Base-by-base conservation (phyloP, 73 alveolate genomes). In the Durusdinium trenchii region DNA sequence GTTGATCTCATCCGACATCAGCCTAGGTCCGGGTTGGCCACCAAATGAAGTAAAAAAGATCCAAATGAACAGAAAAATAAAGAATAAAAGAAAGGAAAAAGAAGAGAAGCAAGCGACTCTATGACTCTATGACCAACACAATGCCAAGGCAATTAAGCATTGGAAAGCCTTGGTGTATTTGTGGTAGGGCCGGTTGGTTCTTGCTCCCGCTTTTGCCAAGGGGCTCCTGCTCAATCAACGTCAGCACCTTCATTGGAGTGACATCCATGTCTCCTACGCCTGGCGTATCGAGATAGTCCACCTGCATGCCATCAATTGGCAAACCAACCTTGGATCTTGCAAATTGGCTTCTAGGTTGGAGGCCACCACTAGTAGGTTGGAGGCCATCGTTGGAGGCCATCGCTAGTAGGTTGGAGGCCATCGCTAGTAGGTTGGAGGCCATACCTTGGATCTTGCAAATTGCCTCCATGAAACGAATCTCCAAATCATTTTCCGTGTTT, bases 261-360 rank as follows among this genome's bases (percentile, higher is more conserved):
- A 87, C 95, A 42, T 87, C 95, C 69, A 73, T 87, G 50, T 87
- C 95, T 48, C 95, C 95, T 28, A 87, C 95, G 42, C 95, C 95
- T 28, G 95, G 95, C 4, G 95, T 87, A 51, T 87, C 95, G 35
- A 87, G 40, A 46, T 87, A 87, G 69, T 87, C 95, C 69, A 87
- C 71, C 14, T 46, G 95, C 32, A 87, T 26, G n/a, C 95, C 76
- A 20, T 62, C 57, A 64, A 87, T 87, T 1, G 95, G 95, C 69
- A 28, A 42, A 28, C 95, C 95, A 46, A 87, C 89, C 89, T 78
- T 71, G 84, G 89, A 78, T 78, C 62, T 78, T 6, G 3, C 89
- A 36, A 0, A 12, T 57, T 57, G 32, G 23, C 69, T 12, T 57
- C 23, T 6, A 5, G 18, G 18, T n/a, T 73, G 84, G 20, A 38